Base-by-base conservation (phyloP, 2,329 filamentous ascomycete species). In the Calonectria henricotiae region DNA sequence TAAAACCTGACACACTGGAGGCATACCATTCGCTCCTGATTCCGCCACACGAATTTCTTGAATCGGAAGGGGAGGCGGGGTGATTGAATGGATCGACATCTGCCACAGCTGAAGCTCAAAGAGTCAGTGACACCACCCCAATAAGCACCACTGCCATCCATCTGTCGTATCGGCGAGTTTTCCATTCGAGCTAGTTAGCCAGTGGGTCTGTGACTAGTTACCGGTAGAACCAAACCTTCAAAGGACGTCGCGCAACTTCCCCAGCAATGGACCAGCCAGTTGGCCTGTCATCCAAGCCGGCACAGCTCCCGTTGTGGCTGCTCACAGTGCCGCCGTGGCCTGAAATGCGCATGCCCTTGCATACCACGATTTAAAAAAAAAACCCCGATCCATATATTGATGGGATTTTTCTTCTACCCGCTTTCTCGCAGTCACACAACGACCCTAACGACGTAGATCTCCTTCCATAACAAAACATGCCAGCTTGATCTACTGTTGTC, bases 361-460 rank as follows among this genome's bases (percentile, higher is more conserved):
- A 46, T 46, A 46, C 8, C 1, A 46, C 15, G 13, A 12, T 4
- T 2, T 23, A 23, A 46, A 46, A 20, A 2, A 46, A 20, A 20
- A 20, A 20, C 20, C 20, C 43, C 11, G 43, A 46, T 46, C n/a
- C 43, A 23, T 46, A 46, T 46, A 46, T 46, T 46, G 43, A 46
- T 23, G 43, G 43, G 43, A 23, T 23, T 46, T n/a, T 46, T n/a
- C 43, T 46, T 46, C 43, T 46, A 46, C 43, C 43, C 43, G 43
- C 43, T 46, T 46, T 46, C 43, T 46, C 43, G 43, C n/a, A 46
- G 43, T 17, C 39, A 17, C 39, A 23, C 41, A 46, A 20, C 43
- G 43, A 46, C 41, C 43, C 43, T 46, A 46, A 46, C n/a, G 43
- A 20, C 43, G 43, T 46, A 6, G 43, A 46, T 46, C 43, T 46